A percentile compares a stretch with the other conserved stretches of the same genome.
Evolutionary conservation across 73 alveolate genomes (phyloP).

Genomic region (Breviolum minutum): DNA sequence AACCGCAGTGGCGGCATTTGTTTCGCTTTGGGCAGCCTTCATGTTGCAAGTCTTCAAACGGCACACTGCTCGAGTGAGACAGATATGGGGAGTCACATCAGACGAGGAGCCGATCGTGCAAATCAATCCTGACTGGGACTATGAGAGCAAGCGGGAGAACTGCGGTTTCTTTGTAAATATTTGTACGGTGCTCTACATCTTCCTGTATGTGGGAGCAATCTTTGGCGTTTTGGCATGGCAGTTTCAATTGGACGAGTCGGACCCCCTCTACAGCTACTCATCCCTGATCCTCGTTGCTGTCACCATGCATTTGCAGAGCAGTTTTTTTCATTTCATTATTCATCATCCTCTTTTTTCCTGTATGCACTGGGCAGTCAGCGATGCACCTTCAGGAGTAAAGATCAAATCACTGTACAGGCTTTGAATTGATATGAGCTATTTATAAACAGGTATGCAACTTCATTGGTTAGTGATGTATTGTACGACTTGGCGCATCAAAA

Average conservation of each 20-base stretch:
- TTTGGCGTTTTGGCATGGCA: conserved; percentile 37
- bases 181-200: background rate
- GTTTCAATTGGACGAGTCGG: background rate
- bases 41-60: conserved; percentile 59
- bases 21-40: conserved; percentile 62
- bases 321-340: background rate
- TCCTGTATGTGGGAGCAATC: conserved; percentile 11
- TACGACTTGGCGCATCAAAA: too few relatives aligned
- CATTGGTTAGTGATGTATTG: too few relatives aligned
- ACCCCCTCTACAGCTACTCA: background rate
- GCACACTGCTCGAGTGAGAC: conserved; percentile 23
- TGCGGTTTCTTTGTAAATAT: conserved; percentile 22
- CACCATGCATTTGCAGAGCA: conserved; percentile 1
- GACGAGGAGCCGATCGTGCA: conserved; percentile 20
- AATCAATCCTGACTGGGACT: conserved; percentile 45
- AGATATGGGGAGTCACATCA: conserved; percentile 49
- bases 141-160: background rate
- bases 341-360: background rate
- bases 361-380: too few relatives aligned
- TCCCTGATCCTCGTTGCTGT: conserved; percentile 40
- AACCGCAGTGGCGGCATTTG: conserved; percentile 1
- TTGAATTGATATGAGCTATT: too few relatives aligned
- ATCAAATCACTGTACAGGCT: too few relatives aligned
- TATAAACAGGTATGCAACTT: too few relatives aligned
- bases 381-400: too few relatives aligned